Base-by-base conservation (phyloP, 345 rosid species). In the Capsella bursapastoris region DNA sequence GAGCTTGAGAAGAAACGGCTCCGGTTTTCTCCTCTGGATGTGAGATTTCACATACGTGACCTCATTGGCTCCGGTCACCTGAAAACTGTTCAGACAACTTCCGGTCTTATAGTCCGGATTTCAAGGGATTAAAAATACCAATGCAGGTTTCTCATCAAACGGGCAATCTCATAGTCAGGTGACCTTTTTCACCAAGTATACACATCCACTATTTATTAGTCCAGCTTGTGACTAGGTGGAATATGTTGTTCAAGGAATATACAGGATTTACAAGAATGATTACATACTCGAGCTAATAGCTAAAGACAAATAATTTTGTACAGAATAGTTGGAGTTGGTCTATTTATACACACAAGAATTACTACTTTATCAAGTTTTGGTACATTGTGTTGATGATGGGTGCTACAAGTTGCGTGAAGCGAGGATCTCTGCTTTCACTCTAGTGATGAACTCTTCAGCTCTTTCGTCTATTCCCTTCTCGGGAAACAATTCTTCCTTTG, bases 1-100 rank as follows among this genome's bases (percentile, higher is more conserved):
- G 34, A 81, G 72, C 80, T 95, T 69, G 97, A 95, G 82, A 95
- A 90, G 84, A 95, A 84, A 85, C 83, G 82, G 38, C 97, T 95
- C 57, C 86, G 96, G 44, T 69, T 67, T 15, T 90, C 98, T 58
- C 90, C 82, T n/a, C 86, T 95, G 44, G 98, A 92, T 77, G 86
- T 92, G 77, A 92, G 99, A 76, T 95, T 92, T 83, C 99, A 92
- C 83, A 83, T 92, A 32, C 91, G 97, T 43, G 99, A 95, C 73
- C 80, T 92, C 85, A 87, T 92, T 73, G 98, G 99, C 80, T 95
- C 99, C 13, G 96, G 96, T 71, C 89, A 83, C 74, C 83, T 92
- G 63, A 84, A 82, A 85, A 89, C 85, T 7, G 40, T 68, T 51
- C 76, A 84, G 7, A 83, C 96, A 31, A 83, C 90, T 31, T 78